These are phyloP conservation scores for Claviceps fusiformis DNA, from an alignment of 2,329 filamentous ascomycete genomes.

Conservation along the genomic window DNA sequence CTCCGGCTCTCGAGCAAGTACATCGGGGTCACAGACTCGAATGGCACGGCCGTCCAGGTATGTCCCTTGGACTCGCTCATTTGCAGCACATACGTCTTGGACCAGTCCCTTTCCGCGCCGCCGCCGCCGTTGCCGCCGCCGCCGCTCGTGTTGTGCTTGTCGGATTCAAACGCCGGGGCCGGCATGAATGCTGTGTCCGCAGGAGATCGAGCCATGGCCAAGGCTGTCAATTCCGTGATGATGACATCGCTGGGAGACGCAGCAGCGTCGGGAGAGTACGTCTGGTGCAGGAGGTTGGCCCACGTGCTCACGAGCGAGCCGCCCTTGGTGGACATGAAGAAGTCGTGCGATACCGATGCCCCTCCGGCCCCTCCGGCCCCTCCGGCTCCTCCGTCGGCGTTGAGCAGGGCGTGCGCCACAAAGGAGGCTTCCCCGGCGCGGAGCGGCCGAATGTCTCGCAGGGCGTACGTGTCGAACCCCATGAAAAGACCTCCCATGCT, in stretches of 20 bases:
- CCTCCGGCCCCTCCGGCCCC: too few species aligned
- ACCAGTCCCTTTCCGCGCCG: neutral
- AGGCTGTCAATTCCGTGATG: neutral
- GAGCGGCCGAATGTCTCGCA: neutral
- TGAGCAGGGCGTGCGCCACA: neutral
- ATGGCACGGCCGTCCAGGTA: neutral
- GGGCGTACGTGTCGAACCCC: neutral
- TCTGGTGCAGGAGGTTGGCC: neutral
- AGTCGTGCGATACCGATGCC: neutral
- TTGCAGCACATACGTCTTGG: neutral
- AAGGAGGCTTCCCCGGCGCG: neutral
- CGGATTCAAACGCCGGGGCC: neutral
- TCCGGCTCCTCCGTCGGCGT: neutral
- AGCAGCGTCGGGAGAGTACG: neutral
- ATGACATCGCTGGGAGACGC: neutral
- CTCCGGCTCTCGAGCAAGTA: neutral
- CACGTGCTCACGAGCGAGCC: neutral
- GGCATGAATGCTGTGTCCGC: neutral
- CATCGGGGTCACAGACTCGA: neutral
- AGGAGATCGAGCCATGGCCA: too few species aligned
- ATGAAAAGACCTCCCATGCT: neutral
- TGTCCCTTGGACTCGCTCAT: neutral
- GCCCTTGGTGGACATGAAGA: neutral
- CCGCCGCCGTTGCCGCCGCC: neutral
- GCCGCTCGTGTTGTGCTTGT: neutral